A percentile compares a stretch with the other conserved stretches of the same genome.
Conservation (phyloP, 169 alveolate genomes). For the Babesia bovis region DNA sequence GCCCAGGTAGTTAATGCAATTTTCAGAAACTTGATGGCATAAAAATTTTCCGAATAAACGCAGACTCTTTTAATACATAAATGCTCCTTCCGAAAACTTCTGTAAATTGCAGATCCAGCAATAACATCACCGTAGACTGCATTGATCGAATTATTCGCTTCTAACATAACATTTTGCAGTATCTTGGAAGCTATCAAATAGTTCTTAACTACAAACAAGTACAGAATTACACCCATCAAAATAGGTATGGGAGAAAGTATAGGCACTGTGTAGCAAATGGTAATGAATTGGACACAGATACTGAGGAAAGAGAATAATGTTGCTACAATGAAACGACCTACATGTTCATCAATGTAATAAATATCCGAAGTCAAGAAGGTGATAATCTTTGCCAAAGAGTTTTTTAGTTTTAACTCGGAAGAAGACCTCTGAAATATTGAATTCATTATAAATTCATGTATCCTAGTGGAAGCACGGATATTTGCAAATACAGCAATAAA, state of each 20-base stretch:
- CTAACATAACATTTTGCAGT: slow-evolving; percentile 31
- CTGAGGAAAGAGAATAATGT: slow-evolving; percentile 17
- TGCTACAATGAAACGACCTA: slow-evolving; percentile 31
- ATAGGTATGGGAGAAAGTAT: slow-evolving; percentile 18
- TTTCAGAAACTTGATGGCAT: slow-evolving; percentile 24
- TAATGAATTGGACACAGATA: slow-evolving; percentile 30
- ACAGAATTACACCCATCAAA: slow-evolving; percentile 1
- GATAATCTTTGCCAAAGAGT: slow-evolving; percentile 13
- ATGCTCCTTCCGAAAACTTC: slow-evolving; percentile 49
- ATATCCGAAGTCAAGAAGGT: slow-evolving; percentile 54
- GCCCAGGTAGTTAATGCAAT: slow-evolving; percentile 39
- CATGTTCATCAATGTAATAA: slow-evolving; percentile 43
- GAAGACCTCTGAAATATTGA: slow-evolving; percentile 40
- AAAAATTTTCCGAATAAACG: slow-evolving; percentile 21
- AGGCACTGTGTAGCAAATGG: slow-evolving; percentile 50
- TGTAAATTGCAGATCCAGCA: slow-evolving; percentile 43
- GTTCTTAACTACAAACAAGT: background rate
- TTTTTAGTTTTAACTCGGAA: slow-evolving; percentile 8
- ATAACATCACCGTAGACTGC: slow-evolving; percentile 44
- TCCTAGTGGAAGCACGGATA: slow-evolving; percentile 36
- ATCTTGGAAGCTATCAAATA: slow-evolving; percentile 43
- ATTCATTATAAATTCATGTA: slow-evolving; percentile 48
- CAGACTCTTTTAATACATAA: slow-evolving; percentile 30
- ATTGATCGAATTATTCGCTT: slow-evolving; percentile 29
- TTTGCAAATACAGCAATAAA: slow-evolving; percentile 16